Base-by-base conservation (phyloP, 176 grass and related monocot genomes). In the Zizania latifolia region DNA sequence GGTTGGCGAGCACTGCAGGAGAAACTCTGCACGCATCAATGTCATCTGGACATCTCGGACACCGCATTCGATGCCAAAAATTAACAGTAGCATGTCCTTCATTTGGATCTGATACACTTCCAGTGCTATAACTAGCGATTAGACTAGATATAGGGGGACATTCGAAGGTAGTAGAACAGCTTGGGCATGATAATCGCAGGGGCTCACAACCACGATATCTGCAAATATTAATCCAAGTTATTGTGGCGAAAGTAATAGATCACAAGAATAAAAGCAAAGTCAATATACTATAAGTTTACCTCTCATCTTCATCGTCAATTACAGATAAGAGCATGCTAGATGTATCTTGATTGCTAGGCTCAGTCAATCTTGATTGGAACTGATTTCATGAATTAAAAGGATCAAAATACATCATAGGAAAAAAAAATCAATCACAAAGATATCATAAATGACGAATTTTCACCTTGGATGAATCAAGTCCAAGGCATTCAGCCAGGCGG, bases 381-480 rank as follows among this genome's bases (percentile, higher is more conserved):
- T 99, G 41, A 66, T 72, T 57, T 67, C 32, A 69, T 38, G 22
- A 78, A 55, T 56, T 39, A 85, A 11, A 83, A 79, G 11, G 22
- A 60, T 90, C 21, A 86, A 67, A 38, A 79, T 51, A 58, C 51
- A 54, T 7, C 61, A 82, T 57, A 67, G 59, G n/a, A n/a, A n/a
- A n/a, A 72, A 41, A 59, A 21, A 51, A 67, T 51, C 10, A 70
- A 30, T n/a, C 34, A 63, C 43, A 70, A 56, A 75, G 2, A 60
- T 75, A 19, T 22, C 2, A 19, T 39, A 4, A 68, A 78, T 58
- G 19, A 72, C 81, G 29, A 62, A 55, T 62, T 12, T 48, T 33
- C 77, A 98, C 95, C 91, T 94, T 98, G 8, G 89, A 86, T 59
- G 95, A 90, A 92, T 98, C 95, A 90, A 98, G 95, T 19, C 95